These are phyloP conservation scores for Globisporangium acanthophoron DNA, from an alignment of 352 stramenopile genomes.

Conservation along the genomic window DNA sequence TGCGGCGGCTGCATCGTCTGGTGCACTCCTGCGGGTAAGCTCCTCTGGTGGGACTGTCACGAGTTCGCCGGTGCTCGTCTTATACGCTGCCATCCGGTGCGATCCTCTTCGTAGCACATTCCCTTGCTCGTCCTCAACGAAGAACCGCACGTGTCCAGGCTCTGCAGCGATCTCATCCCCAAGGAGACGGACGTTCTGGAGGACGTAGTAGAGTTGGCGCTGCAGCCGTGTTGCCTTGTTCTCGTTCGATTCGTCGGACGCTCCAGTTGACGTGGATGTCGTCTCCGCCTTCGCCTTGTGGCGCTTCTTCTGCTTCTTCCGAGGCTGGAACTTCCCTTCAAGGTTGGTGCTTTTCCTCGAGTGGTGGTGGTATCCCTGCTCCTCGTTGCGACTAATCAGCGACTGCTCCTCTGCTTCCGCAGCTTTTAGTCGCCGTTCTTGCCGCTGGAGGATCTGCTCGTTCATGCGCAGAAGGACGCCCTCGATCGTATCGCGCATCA, in stretches of 20 bases:
- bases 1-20: background rate
- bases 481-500: slow-evolving; percentile 86
- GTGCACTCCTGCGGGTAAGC: background rate
- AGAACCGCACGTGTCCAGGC: slow-evolving; percentile 39
- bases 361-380: slow-evolving; percentile 2
- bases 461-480: slow-evolving; percentile 56
- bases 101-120: slow-evolving; percentile 31
- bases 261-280: background rate
- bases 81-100: slow-evolving; percentile 26
- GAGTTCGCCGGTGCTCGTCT: slow-evolving; percentile 9
- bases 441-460: slow-evolving; percentile 12
- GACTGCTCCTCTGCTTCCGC: slow-evolving; percentile 2
- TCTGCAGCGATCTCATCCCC: slow-evolving; percentile 31
- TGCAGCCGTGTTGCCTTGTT: slow-evolving; percentile 40
- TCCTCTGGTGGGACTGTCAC: slow-evolving; percentile 9
- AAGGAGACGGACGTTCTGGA: slow-evolving; percentile 44
- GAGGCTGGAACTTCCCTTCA: background rate
- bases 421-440: slow-evolving; percentile 5
- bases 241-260: slow-evolving; percentile 15
- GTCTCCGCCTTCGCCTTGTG: slow-evolving; percentile 18
- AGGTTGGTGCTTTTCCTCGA: background rate
- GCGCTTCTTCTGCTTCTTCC: slow-evolving; percentile 12
- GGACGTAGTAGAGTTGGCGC: slow-evolving; percentile 39
- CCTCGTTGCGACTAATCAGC: slow-evolving; percentile 11
- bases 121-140: slow-evolving; percentile 30